Conservation (phyloP, 495 filamentous ascomycete species). For the Penicillium argentinense region DNA sequence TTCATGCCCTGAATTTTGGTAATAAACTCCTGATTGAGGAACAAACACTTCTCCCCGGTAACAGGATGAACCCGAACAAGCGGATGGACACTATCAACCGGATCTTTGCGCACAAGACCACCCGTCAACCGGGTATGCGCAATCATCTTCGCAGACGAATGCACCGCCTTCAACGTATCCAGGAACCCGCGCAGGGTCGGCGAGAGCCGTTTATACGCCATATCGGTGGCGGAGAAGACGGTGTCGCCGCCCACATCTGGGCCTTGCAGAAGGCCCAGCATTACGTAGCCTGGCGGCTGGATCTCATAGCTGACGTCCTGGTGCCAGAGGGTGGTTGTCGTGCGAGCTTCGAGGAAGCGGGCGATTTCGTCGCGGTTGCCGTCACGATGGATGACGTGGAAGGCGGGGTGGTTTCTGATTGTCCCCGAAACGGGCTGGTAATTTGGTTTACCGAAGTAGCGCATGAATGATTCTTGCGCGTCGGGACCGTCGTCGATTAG, state of each 20-base stretch:
- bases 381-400: slow-evolving; percentile 62
- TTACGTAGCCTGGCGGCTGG: slow-evolving; percentile 57
- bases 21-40: slow-evolving; percentile 79
- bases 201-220: slow-evolving; percentile 73
- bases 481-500: slow-evolving; percentile 67
- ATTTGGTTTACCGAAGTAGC: slow-evolving; percentile 59
- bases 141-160: slow-evolving; percentile 75
- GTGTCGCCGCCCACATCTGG: slow-evolving; percentile 73
- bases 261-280: slow-evolving; percentile 56
- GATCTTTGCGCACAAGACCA: slow-evolving; percentile 67
- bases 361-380: slow-evolving; percentile 56
- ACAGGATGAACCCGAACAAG: slow-evolving; percentile 73
- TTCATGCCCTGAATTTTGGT: slow-evolving; percentile 73
- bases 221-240: slow-evolving; percentile 72
- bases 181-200: slow-evolving; percentile 69
- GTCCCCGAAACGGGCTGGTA: slow-evolving; percentile 58
- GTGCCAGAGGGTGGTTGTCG: slow-evolving; percentile 58
- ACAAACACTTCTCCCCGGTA: slow-evolving; percentile 77
- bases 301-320: slow-evolving; percentile 62
- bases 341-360: slow-evolving; percentile 54
- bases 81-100: slow-evolving; percentile 68
- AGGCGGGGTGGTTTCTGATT: slow-evolving; percentile 52
- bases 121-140: slow-evolving; percentile 60
- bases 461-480: slow-evolving; percentile 58
- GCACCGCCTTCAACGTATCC: slow-evolving; percentile 68